Percentiles rank a stretch among this genome's conserved stretches.
Conservation (phyloP, 495 filamentous ascomycete genomes). For the Oidiodendron maius region DNA sequence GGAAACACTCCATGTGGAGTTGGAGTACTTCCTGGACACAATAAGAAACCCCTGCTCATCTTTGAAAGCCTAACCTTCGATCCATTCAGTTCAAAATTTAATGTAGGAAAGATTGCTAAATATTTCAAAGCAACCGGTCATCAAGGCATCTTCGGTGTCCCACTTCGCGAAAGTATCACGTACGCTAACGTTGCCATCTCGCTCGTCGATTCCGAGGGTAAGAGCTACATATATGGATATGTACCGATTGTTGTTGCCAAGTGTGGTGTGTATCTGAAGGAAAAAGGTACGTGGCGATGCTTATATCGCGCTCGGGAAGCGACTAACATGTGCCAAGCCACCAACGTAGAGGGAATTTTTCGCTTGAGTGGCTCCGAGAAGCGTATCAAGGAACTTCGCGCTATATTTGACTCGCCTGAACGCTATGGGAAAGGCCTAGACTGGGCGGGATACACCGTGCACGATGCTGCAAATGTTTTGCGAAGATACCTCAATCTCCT, state of each 20-base stretch:
- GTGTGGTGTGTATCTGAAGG: constrained; percentile 95
- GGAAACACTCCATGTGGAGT: constrained; percentile 3
- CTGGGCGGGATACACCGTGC: constrained; percentile 97
- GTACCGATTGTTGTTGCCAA: constrained; percentile 98
- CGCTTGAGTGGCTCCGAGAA: constrained; percentile 95
- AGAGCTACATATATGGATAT: constrained; percentile 98
- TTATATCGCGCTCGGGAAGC: neutral
- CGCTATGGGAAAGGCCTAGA: constrained; percentile 94
- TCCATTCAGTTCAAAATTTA: neutral
- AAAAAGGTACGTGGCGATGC: constrained; percentile 69
- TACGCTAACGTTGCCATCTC: constrained; percentile 99
- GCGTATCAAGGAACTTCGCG: constrained; percentile 93
- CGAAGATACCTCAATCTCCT: constrained; percentile 92
- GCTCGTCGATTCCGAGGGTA: constrained; percentile 79
- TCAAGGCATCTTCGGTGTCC: constrained; percentile 79
- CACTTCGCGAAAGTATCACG: constrained; percentile 87
- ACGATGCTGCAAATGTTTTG: constrained; percentile 96
- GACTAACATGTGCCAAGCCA: constrained; percentile 53
- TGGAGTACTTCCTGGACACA: constrained; percentile 6
- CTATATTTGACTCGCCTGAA: constrained; percentile 89
- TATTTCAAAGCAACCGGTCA: constrained; percentile 9
- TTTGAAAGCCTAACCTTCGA: neutral
- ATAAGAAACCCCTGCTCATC: neutral
- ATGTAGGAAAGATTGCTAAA: neutral
- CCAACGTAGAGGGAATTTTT: constrained; percentile 95